Evolutionary conservation across 139 green algal species (phyloP).

Genomic region (Chlorella sp.): DNA sequence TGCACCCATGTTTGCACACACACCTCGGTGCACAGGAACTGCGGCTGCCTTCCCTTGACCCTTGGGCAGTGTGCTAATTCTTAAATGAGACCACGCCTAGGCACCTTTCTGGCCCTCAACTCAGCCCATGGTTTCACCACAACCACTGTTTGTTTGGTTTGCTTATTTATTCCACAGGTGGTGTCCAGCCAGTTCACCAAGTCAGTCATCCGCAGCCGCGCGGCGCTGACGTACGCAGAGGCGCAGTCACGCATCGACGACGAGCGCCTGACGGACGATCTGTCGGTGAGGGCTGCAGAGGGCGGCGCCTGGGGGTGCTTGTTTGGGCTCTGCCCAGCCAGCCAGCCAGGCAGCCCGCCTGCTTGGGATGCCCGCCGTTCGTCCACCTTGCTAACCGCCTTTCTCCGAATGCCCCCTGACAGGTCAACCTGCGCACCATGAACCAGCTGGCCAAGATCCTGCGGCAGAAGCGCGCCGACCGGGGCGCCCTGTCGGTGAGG

Average conservation of each 20-base stretch:
- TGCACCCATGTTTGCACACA: no score
- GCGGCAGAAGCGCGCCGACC: slow-evolving; percentile 67
- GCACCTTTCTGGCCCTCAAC: no score
- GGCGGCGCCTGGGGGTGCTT: no score
- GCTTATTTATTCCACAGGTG: slow-evolving; percentile 10
- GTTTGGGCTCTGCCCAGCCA: neutral
- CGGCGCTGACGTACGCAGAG: slow-evolving; percentile 93
- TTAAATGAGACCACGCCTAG: no score
- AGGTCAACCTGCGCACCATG: slow-evolving; percentile 72
- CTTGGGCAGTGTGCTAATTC: no score
- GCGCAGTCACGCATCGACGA: slow-evolving; percentile 96
- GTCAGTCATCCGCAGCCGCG: slow-evolving; percentile 82
- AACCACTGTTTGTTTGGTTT: no score
- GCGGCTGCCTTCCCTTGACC: no score
- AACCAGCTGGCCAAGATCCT: slow-evolving; percentile 78
- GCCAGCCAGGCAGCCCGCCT: no score
- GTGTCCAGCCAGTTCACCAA: slow-evolving; percentile 81
- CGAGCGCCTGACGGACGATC: slow-evolving; percentile 66
- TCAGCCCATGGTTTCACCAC: no score
- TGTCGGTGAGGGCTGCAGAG: slow-evolving; percentile 47
- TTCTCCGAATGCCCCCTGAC: neutral
- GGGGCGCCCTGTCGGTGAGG: slow-evolving; percentile 76
- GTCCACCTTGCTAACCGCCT: neutral
- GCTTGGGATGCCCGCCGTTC: no score
- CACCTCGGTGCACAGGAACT: no score